These are phyloP conservation scores for Dissophora globulifera DNA, from an alignment of 192 early-diverging fungal genomes.

Conservation along the genomic window DNA sequence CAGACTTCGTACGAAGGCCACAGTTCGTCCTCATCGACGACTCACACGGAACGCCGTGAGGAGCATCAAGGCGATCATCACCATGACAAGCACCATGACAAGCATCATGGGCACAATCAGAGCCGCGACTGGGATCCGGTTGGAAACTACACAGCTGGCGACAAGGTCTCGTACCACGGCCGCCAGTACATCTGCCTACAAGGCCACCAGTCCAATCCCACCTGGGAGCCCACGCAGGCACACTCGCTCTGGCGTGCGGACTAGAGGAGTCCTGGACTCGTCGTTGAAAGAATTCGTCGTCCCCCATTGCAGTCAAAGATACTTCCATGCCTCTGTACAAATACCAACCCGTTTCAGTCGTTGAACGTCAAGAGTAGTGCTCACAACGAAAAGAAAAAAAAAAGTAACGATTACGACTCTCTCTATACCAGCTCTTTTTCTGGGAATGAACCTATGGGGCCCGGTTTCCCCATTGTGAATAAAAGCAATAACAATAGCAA, in stretches of 20 bases:
- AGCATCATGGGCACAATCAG: slow-evolving; percentile 9
- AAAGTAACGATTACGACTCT: too few relatives aligned
- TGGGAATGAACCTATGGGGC: too few relatives aligned
- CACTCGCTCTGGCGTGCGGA: slow-evolving; percentile 61
- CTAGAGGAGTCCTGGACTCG: slow-evolving; percentile 19
- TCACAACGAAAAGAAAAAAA: too few relatives aligned
- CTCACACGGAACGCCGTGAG: not conserved
- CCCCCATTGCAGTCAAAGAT: too few relatives aligned
- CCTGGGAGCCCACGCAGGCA: slow-evolving; percentile 59
- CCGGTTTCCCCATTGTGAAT: too few relatives aligned
- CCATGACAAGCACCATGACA: slow-evolving; percentile 7
- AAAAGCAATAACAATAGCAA: too few relatives aligned
- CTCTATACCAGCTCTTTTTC: too few relatives aligned
- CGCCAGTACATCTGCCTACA: slow-evolving; percentile 58
- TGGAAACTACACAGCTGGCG: slow-evolving; percentile 56
- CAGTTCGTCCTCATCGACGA: not conserved
- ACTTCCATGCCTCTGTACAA: not conserved
- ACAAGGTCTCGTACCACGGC: slow-evolving; percentile 58
- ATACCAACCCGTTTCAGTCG: too few relatives aligned
- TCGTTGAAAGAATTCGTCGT: too few relatives aligned
- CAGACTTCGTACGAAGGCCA: slow-evolving; percentile 3
- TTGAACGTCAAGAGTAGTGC: too few relatives aligned
- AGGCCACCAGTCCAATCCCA: slow-evolving; percentile 59
- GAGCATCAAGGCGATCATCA: not conserved
- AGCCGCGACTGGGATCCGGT: slow-evolving; percentile 51